Evolutionary conservation across 306 rosid genomes (phyloP).

Genomic region (Mimosa bimucronata): DNA sequence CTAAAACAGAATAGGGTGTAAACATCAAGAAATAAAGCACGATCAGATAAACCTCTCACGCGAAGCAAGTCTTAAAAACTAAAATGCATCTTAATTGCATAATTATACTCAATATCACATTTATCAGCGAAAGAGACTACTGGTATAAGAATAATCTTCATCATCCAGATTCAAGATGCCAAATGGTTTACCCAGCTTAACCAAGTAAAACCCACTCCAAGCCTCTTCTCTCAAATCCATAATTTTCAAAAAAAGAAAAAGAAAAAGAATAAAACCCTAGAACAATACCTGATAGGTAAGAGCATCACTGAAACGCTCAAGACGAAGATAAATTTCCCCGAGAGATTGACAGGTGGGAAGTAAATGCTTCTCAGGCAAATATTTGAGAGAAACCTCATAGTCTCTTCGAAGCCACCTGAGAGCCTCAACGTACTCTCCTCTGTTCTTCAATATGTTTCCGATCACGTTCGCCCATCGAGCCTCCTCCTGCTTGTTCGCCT

Average conservation of each 20-base stretch:
- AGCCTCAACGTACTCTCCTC: conserved; percentile 78
- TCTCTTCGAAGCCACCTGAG: conserved; percentile 82
- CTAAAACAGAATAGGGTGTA: conserved; percentile 42
- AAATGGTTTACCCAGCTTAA: not conserved
- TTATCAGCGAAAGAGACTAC: not conserved
- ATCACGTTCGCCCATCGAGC: conserved; percentile 93
- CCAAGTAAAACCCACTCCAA: not conserved
- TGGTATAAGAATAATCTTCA: not conserved
- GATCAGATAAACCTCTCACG: no score
- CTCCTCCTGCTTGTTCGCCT: conserved; percentile 82
- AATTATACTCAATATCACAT: not conserved
- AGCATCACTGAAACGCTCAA: conserved; percentile 64
- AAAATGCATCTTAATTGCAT: not conserved
- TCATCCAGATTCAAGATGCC: not conserved
- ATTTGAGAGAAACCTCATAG: conserved; percentile 61
- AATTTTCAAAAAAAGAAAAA: not conserved
- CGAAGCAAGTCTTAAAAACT: not conserved
- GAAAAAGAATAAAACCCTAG: no score
- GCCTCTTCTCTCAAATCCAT: not conserved
- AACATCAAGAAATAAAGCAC: not conserved
- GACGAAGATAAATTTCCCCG: conserved; percentile 88
- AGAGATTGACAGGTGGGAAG: conserved; percentile 89
- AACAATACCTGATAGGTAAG: conserved; percentile 67
- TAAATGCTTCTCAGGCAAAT: conserved; percentile 63
- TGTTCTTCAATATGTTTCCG: conserved; percentile 65